Conservation (phyloP, 495 filamentous ascomycete species). For the Penicillium coffeae region DNA sequence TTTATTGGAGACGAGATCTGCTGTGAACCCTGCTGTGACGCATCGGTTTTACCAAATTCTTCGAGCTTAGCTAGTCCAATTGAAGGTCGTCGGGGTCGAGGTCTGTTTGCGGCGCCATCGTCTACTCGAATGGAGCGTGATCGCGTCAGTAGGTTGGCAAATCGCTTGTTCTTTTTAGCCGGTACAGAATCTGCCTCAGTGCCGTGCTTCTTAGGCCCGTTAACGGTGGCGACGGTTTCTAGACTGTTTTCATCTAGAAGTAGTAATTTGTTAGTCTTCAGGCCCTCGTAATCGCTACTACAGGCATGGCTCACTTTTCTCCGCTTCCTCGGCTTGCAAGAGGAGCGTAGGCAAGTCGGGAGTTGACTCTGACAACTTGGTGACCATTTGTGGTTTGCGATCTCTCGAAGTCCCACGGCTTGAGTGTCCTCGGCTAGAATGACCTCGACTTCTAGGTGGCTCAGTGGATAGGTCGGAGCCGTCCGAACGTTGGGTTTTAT, state of each 20-base stretch:
- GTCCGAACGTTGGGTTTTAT: slow-evolving; percentile 38
- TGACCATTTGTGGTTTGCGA: slow-evolving; percentile 29
- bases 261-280: too few species aligned
- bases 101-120: slow-evolving; percentile 35
- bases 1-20: slow-evolving; percentile 54
- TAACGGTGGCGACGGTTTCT: slow-evolving; percentile 8
- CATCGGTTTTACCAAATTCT: slow-evolving; percentile 17
- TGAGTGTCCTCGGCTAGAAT: slow-evolving; percentile 20
- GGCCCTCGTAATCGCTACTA: too few species aligned
- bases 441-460: slow-evolving; percentile 41
- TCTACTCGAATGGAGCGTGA: slow-evolving; percentile 63
- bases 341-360: slow-evolving; percentile 38
- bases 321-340: slow-evolving; percentile 25
- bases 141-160: slow-evolving; percentile 58
- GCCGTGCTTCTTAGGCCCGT: slow-evolving; percentile 24
- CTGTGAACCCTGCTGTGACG: too few species aligned
- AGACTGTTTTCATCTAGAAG: background rate
- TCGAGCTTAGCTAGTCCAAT: slow-evolving; percentile 41
- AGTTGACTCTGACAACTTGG: slow-evolving; percentile 38
- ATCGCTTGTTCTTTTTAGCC: slow-evolving; percentile 47
- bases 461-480: slow-evolving; percentile 37
- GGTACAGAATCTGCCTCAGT: slow-evolving; percentile 28
- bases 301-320: slow-evolving; percentile 38
- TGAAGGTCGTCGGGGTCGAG: slow-evolving; percentile 39
- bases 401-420: slow-evolving; percentile 44